phyloP scores from a whole-genome alignment of 257 asterid species.

The Capsicum baccatum region DNA sequence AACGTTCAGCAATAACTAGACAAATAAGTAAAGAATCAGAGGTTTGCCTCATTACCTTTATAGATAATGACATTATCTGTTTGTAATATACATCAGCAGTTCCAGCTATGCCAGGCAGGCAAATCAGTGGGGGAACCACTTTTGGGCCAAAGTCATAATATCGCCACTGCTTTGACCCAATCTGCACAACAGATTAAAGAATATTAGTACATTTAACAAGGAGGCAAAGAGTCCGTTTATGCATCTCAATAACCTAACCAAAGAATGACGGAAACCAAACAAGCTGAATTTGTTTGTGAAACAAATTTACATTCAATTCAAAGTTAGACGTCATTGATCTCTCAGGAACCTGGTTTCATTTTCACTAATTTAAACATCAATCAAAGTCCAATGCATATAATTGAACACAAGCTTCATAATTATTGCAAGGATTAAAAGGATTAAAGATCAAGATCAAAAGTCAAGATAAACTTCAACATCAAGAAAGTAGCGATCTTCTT shows the following conservation, averaged over 20 bases:
- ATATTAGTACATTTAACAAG: not conserved
- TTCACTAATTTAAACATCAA: not conserved
- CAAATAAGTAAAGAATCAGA: not conserved
- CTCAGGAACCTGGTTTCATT: not conserved
- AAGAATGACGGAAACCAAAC: not conserved
- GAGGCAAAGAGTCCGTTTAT: not conserved
- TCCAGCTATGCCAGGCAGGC: conserved; percentile 96
- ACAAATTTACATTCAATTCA: conserved; percentile 1
- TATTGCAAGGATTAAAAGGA: not conserved
- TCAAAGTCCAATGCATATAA: not conserved
- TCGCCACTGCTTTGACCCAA: conserved; percentile 96
- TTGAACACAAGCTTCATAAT: not conserved
- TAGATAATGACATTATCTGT: conserved; percentile 92
- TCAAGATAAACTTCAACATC: not conserved
- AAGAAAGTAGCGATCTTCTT: conserved; percentile 9
- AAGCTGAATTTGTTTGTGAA: conserved; percentile 15
- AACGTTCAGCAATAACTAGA: conserved; percentile 6
- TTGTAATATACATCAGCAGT: conserved; percentile 97
- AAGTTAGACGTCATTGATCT: not conserved
- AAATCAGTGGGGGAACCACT: conserved; percentile 88
- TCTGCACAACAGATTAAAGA: conserved; percentile 45
- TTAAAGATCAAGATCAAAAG: not conserved
- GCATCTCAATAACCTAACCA: not conserved
- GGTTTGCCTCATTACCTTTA: conserved; percentile 63
- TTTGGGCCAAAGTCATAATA: conserved; percentile 98